Evolutionary conservation across 2,329 filamentous ascomycete genomes (phyloP).

Genomic region (Dactylonectria macrodidyma): DNA sequence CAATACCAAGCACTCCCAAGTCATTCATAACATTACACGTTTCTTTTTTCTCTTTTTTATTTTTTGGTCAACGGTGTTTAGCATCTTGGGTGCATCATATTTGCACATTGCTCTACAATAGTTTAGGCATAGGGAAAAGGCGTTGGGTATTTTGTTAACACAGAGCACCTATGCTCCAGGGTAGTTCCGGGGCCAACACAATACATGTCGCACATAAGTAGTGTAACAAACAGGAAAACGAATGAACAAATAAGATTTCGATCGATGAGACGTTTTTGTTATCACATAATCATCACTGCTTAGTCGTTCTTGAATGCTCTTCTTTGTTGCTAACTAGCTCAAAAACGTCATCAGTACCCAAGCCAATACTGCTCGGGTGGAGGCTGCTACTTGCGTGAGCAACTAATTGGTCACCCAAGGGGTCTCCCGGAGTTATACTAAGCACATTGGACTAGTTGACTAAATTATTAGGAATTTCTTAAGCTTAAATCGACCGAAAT

Average conservation of each 20-base stretch:
- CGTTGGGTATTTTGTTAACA: slow-evolving; percentile 1
- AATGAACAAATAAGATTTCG: neutral
- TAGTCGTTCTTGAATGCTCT: neutral
- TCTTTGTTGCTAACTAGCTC: too few species aligned
- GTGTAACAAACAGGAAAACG: neutral
- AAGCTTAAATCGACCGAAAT: too few species aligned
- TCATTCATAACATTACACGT: slow-evolving; percentile 6
- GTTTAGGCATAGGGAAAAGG: slow-evolving; percentile 2
- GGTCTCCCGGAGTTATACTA: too few species aligned
- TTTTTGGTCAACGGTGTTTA: slow-evolving; percentile 1
- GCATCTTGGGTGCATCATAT: neutral
- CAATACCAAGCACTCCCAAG: slow-evolving; percentile 36
- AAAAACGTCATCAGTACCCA: too few species aligned
- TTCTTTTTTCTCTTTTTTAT: neutral
- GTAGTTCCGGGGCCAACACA: neutral
- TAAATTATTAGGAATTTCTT: too few species aligned
- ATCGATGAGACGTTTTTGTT: neutral
- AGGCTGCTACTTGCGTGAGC: too few species aligned
- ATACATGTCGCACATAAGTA: neutral
- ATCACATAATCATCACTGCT: neutral
- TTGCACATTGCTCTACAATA: neutral
- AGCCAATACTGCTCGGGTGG: too few species aligned
- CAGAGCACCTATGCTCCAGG: neutral
- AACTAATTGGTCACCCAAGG: too few species aligned
- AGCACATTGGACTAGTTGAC: too few species aligned